phyloP scores from a whole-genome alignment of 768 basidiomycete genomes.

The Pleurotus tuoliensis region DNA sequence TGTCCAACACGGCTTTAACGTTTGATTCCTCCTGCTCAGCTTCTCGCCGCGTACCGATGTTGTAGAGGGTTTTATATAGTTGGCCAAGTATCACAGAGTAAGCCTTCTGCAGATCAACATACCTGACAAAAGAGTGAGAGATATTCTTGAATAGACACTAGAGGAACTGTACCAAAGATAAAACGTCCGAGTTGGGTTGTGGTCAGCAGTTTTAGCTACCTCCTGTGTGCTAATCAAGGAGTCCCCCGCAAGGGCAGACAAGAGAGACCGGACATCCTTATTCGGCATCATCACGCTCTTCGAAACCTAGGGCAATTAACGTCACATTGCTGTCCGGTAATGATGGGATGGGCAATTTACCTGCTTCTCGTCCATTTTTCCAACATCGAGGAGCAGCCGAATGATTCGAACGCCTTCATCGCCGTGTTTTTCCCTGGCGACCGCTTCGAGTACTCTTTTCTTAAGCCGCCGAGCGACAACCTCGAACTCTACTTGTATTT shows the following conservation, averaged over 20 bases:
- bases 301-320: conserved; percentile 57
- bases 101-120: conserved; percentile 81
- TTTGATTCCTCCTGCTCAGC: conserved; percentile 67
- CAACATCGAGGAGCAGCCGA: conserved; percentile 70
- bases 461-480: conserved; percentile 64
- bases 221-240: conserved; percentile 89
- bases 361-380: conserved; percentile 94
- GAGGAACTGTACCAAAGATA: conserved; percentile 72
- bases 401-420: conserved; percentile 80
- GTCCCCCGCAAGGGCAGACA: conserved; percentile 76
- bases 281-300: conserved; percentile 91
- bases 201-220: conserved; percentile 86
- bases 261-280: conserved; percentile 78
- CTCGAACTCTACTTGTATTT: conserved; percentile 80
- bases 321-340: not conserved
- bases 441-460: conserved; percentile 67
- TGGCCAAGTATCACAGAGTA: conserved; percentile 72
- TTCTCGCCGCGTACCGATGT: conserved; percentile 70
- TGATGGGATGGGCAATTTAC: conserved; percentile 34
- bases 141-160: not conserved
- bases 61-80: conserved; percentile 88
- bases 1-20: conserved; percentile 72
- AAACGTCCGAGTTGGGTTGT: conserved; percentile 83
- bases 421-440: conserved; percentile 81
- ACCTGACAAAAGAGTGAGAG: conserved; percentile 45